Percentiles rank a stretch among this genome's conserved stretches.
phyloP scores from a whole-genome alignment of 495 filamentous ascomycete genomes.

The Zalerion maritima region DNA sequence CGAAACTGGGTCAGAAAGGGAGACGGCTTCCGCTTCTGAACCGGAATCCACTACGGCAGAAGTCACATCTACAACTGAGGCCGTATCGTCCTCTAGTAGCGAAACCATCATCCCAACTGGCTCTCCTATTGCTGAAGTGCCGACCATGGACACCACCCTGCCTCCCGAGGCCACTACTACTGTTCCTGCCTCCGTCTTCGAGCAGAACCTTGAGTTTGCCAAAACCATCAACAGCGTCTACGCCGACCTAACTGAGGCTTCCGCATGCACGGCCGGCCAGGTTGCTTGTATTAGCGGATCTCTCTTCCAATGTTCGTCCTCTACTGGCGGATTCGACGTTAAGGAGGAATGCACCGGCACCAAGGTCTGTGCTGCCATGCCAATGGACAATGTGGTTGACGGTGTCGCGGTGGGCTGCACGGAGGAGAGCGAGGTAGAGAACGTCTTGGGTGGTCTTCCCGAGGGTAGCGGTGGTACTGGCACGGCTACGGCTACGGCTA shows the following conservation, averaged over 20 bases:
- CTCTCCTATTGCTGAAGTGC: constrained; percentile 15
- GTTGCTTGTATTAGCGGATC: constrained; percentile 26
- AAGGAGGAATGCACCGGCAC: constrained; percentile 10
- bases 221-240: constrained; percentile 23
- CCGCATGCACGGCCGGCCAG: constrained; percentile 21
- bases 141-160: constrained; percentile 20
- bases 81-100: too few relatives aligned
- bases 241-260: constrained; percentile 19
- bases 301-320: constrained; percentile 15
- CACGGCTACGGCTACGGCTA: too few relatives aligned
- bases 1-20: too few relatives aligned
- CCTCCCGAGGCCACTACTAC: constrained; percentile 19
- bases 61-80: too few relatives aligned
- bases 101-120: constrained; percentile 15
- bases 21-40: too few relatives aligned
- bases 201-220: constrained; percentile 22
- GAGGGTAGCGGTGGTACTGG: too few relatives aligned
- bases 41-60: too few relatives aligned
- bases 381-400: constrained; percentile 21
- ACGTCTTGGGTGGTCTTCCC: constrained; percentile 12
- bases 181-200: constrained; percentile 19
- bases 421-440: constrained; percentile 12
- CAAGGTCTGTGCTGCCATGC: constrained; percentile 25
- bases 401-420: constrained; percentile 24
- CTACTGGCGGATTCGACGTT: constrained; percentile 18